Percentiles rank a stretch among this genome's conserved stretches.
Evolutionary conservation across 2,329 filamentous ascomycete species (phyloP).

Genomic region (Aotearoamyces nothofagi): DNA sequence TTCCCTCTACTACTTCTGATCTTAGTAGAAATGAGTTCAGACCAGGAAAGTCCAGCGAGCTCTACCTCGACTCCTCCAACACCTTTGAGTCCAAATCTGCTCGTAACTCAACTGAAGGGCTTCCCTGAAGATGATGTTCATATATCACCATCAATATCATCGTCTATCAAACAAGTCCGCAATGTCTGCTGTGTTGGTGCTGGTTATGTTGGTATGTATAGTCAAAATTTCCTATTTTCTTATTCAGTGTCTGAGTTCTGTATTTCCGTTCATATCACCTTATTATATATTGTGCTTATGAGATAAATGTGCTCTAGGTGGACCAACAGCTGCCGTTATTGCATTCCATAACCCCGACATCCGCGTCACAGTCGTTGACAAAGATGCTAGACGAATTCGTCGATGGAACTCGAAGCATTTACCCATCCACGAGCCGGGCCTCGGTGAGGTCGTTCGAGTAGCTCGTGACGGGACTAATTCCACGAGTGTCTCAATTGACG

Average conservation of each 20-base stretch:
- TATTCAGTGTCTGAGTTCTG: too few species aligned
- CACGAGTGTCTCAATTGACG: conserved; percentile 15
- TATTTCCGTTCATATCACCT: too few species aligned
- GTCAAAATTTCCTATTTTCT: conserved; percentile 4
- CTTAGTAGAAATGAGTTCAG: too few species aligned
- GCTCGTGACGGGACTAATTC: conserved; percentile 35
- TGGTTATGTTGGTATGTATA: conserved; percentile 50
- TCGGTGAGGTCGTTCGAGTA: conserved; percentile 48
- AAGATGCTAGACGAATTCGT: conserved; percentile 45
- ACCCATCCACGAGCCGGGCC: conserved; percentile 59
- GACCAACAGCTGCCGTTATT: conserved; percentile 59
- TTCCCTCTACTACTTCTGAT: too few species aligned
- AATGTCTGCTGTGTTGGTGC: conserved; percentile 61
- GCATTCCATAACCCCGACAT: conserved; percentile 56
- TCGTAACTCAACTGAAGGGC: too few species aligned
- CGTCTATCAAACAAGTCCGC: too few species aligned
- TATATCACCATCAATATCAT: too few species aligned
- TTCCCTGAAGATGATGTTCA: too few species aligned
- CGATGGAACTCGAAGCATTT: conserved; percentile 57
- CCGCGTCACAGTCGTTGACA: conserved; percentile 55
- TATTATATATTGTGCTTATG: too few species aligned
- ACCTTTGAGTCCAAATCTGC: too few species aligned
- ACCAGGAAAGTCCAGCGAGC: too few species aligned
- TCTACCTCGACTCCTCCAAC: too few species aligned
- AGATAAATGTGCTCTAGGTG: conserved; percentile 36